Percentiles rank a stretch among this genome's conserved stretches.
Conservation (phyloP, 2,329 filamentous ascomycete genomes). For the Clonostachys rhizophaga region DNA sequence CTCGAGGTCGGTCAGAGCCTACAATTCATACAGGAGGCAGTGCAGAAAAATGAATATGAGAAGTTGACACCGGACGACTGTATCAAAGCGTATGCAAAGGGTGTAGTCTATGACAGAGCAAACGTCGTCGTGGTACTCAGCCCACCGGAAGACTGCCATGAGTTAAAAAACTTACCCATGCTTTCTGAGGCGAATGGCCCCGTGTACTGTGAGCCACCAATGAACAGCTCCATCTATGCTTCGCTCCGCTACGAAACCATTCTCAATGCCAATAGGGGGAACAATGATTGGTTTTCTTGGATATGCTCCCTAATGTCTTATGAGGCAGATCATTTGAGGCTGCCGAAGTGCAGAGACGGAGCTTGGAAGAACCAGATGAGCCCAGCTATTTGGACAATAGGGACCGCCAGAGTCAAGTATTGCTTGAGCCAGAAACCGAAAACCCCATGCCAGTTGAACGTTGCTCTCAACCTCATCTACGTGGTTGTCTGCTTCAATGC, state of each 20-base stretch:
- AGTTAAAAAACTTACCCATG: neutral
- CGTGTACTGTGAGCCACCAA: neutral
- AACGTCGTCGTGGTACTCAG: neutral
- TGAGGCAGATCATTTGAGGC: neutral
- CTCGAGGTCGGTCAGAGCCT: too few species aligned
- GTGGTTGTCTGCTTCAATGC: neutral
- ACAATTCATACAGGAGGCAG: too few species aligned
- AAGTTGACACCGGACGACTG: neutral
- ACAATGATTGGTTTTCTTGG: neutral
- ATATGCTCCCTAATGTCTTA: neutral
- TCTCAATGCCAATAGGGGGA: too few species aligned
- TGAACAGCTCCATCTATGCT: too few species aligned
- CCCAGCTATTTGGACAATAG: neutral
- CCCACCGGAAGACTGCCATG: neutral
- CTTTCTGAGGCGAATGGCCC: neutral
- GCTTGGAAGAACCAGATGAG: neutral
- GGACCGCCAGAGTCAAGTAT: neutral
- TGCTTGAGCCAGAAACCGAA: neutral
- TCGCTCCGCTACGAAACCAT: too few species aligned
- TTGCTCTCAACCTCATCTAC: neutral
- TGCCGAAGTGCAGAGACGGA: too few species aligned
- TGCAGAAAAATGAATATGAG: too few species aligned
- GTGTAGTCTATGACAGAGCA: neutral
- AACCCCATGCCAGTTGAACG: neutral
- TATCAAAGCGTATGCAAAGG: neutral